Evolutionary conservation across 78 protist species (phyloP).

Genomic region (Planoprotostelium fungivorum): DNA sequence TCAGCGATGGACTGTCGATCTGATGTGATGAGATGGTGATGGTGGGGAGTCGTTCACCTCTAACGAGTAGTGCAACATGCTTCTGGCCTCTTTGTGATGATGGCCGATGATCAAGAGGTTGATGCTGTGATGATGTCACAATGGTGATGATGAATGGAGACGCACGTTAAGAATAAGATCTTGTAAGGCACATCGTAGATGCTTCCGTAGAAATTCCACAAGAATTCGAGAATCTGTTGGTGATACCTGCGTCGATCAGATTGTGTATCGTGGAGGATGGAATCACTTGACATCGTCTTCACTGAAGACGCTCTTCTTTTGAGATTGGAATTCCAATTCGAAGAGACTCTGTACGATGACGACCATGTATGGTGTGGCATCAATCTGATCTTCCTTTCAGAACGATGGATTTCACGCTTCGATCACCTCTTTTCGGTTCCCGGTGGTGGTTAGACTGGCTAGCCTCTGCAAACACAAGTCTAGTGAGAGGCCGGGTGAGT

Average conservation of each 20-base stretch:
- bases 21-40: no score
- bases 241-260: background rate
- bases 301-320: background rate
- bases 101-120: background rate
- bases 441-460: background rate
- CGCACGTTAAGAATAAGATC: background rate
- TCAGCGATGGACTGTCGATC: no score
- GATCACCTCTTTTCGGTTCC: background rate
- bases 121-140: background rate
- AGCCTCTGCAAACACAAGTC: background rate
- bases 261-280: background rate
- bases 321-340: background rate
- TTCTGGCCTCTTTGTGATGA: background rate
- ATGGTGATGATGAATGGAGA: background rate
- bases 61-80: background rate
- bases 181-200: background rate
- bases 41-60: no score
- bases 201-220: background rate
- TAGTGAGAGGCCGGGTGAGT: background rate
- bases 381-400: background rate
- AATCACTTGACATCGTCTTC: background rate
- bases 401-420: background rate
- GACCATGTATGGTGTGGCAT: background rate
- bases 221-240: background rate
- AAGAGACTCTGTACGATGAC: background rate